Evolutionary conservation across 768 basidiomycete genomes (phyloP).

Genomic region (Podaxis sp.): DNA sequence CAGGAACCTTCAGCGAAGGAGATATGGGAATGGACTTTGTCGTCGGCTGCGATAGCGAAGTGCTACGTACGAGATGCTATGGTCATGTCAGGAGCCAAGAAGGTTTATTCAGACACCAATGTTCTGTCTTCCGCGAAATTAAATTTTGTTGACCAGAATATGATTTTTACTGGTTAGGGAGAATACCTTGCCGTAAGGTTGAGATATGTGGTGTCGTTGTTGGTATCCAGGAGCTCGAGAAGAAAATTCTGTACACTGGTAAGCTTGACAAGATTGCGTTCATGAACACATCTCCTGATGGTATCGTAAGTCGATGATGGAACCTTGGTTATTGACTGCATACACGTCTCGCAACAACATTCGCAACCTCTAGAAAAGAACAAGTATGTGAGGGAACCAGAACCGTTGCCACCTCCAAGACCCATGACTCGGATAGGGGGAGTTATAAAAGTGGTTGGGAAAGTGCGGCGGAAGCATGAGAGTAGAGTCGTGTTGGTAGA

Average conservation of each 20-base stretch:
- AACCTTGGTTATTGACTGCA: conserved; percentile 70
- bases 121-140: conserved; percentile 7
- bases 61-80: conserved; percentile 56
- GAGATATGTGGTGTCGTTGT: conserved; percentile 64
- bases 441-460: conserved; percentile 47
- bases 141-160: conserved; percentile 32
- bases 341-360: conserved; percentile 36
- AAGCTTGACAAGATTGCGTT: conserved; percentile 18
- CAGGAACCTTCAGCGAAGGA: conserved; percentile 23
- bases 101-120: conserved; percentile 22
- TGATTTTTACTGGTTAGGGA: conserved; percentile 73
- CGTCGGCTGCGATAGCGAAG: conserved; percentile 50
- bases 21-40: conserved; percentile 57
- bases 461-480: conserved; percentile 37
- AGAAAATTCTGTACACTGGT: conserved; percentile 61
- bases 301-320: conserved; percentile 70
- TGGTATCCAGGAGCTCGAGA: conserved; percentile 59
- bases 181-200: conserved; percentile 68
- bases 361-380: conserved; percentile 16
- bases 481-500: conserved; percentile 48
- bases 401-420: conserved; percentile 24
- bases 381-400: conserved; percentile 16
- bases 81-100: conserved; percentile 36
- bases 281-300: background rate
- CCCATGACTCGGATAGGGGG: conserved; percentile 47